Conservation (phyloP, 345 rosid genomes). For the Eucalyptus coolabah region DNA sequence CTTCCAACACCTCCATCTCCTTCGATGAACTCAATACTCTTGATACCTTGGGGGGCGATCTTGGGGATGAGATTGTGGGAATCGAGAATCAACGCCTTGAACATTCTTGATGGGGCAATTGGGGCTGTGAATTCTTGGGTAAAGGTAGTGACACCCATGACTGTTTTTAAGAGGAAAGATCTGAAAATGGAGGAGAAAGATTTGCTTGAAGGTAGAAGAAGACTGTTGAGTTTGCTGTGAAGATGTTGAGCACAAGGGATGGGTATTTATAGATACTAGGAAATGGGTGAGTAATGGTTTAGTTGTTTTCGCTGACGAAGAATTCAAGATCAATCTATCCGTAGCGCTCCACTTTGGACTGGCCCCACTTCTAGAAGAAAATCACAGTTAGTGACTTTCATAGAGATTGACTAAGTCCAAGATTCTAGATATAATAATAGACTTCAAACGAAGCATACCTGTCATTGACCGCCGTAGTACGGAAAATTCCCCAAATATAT, state of each 20-base stretch:
- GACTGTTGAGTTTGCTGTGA: background rate
- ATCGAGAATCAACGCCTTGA: background rate
- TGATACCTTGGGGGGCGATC: slow-evolving; percentile 7
- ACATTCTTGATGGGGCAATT: background rate
- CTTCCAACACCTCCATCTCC: slow-evolving; percentile 25
- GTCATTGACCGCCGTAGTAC: background rate
- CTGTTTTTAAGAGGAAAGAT: background rate
- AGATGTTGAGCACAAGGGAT: background rate
- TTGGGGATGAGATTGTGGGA: background rate
- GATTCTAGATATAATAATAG: background rate
- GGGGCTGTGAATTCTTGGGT: background rate
- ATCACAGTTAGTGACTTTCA: background rate
- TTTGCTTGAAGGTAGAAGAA: background rate
- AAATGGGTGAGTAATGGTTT: background rate
- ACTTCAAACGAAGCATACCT: background rate
- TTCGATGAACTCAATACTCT: slow-evolving; percentile 2
- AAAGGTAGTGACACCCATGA: background rate
- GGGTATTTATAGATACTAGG: background rate
- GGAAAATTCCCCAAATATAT: background rate
- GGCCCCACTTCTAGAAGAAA: background rate
- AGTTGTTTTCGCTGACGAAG: background rate
- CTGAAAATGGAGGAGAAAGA: background rate
- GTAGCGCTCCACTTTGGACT: background rate
- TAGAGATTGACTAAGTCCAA: background rate
- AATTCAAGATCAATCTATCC: background rate